Conservation (phyloP, 2,329 filamentous ascomycete genomes). For the Aspergillus pseudoglaucus region DNA sequence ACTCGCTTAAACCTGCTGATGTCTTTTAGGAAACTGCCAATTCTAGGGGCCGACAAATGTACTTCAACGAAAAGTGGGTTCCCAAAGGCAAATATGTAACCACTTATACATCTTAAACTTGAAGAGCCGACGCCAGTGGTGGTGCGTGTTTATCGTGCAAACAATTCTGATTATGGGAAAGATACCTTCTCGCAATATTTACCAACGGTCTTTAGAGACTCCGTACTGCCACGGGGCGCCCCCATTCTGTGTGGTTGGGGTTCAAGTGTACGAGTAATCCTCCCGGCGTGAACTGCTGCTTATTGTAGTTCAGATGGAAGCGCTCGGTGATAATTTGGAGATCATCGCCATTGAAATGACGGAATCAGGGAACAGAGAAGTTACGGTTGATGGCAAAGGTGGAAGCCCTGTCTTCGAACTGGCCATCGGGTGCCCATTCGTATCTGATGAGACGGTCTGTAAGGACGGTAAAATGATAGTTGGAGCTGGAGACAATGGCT, state of each 20-base stretch:
- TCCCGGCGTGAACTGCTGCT: conserved; percentile 47
- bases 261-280: conserved; percentile 45
- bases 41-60: no score
- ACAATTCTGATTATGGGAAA: no score
- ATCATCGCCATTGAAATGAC: conserved; percentile 33
- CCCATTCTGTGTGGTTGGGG: conserved; percentile 37
- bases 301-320: conserved; percentile 55
- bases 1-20: no score
- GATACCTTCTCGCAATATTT: no score
- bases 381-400: conserved; percentile 54
- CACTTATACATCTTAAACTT: no score
- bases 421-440: conserved; percentile 55
- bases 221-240: conserved; percentile 46
- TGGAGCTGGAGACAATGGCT: conserved; percentile 41
- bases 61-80: no score
- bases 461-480: conserved; percentile 56
- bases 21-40: no score
- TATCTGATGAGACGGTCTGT: conserved; percentile 53
- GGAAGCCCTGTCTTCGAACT: conserved; percentile 58
- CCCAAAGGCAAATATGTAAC: no score
- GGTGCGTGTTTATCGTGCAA: no score
- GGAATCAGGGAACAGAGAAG: conserved; percentile 44
- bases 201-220: no score
- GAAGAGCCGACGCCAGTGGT: no score
- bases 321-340: conserved; percentile 52